Evolutionary conservation across 306 rosid species (phyloP).

Genomic region (Gynostemma pentaphyllum): DNA sequence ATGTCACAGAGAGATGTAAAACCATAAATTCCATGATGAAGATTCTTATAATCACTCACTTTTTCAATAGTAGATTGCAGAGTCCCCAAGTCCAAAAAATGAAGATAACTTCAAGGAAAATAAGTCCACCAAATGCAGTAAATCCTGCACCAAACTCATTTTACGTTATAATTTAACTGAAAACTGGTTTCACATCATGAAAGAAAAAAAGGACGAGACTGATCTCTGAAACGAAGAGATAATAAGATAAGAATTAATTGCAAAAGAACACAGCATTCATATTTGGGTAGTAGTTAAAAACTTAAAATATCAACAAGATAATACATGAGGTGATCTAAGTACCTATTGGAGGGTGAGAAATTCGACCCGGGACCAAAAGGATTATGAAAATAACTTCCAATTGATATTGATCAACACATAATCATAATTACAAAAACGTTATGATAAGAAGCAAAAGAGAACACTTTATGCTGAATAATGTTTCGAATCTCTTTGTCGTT

Average conservation of each 20-base stretch:
- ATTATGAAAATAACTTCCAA: no score
- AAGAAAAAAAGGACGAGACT: background rate
- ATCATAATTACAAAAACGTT: no score
- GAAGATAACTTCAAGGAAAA: background rate
- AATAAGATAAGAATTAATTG: background rate
- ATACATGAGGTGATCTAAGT: background rate
- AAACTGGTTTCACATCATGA: background rate
- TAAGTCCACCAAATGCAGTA: background rate
- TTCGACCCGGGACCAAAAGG: no score
- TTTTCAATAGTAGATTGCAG: background rate
- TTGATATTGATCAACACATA: no score
- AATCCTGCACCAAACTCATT: background rate
- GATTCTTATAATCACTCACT: background rate
- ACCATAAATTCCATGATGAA: background rate
- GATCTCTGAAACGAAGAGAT: background rate
- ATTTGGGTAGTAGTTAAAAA: no score
- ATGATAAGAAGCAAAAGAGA: no score
- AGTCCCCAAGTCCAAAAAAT: background rate
- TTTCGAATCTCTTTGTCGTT: no score
- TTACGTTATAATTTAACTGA: background rate
- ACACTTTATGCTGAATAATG: no score
- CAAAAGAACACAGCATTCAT: background rate
- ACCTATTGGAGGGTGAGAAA: no score
- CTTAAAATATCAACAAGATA: no score
- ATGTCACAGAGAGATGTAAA: background rate